phyloP scores from a whole-genome alignment of 1,139 yeast species.

The Yamadazyma diddensiae region DNA sequence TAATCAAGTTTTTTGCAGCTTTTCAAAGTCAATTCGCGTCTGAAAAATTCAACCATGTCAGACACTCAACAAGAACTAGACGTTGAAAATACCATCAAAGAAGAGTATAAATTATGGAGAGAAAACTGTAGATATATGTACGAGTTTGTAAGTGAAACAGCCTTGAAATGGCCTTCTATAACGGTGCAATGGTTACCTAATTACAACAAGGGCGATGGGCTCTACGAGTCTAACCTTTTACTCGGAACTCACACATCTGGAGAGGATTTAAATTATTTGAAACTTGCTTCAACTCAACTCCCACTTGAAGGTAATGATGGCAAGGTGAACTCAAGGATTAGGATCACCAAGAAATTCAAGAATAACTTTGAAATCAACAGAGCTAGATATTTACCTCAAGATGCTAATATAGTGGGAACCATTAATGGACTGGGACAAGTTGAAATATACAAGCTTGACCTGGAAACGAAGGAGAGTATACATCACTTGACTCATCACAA shows the following conservation, averaged over 20 bases:
- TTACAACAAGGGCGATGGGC: constrained; percentile 25
- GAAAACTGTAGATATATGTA: constrained; percentile 78
- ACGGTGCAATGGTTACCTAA: constrained; percentile 76
- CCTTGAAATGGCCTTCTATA: constrained; percentile 76
- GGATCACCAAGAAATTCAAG: constrained; percentile 55
- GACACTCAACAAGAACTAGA: constrained; percentile 12
- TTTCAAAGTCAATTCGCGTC: too few relatives aligned
- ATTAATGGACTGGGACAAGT: constrained; percentile 76
- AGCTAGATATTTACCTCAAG: constrained; percentile 80
- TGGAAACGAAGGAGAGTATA: constrained; percentile 23
- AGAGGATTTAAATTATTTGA: constrained; percentile 70
- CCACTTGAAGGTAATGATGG: constrained; percentile 37
- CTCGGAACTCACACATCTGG: constrained; percentile 90
- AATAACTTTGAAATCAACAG: constrained; percentile 67
- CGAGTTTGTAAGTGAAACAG: constrained; percentile 76
- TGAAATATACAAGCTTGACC: constrained; percentile 53
- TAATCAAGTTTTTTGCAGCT: too few relatives aligned
- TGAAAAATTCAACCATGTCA: constrained; percentile 7
- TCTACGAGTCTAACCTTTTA: constrained; percentile 48
- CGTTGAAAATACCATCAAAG: constrained; percentile 48
- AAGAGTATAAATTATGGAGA: constrained; percentile 77
- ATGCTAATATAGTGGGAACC: constrained; percentile 66
- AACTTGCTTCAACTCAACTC: constrained; percentile 70
- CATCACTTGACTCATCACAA: constrained; percentile 51
- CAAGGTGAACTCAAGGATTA: constrained; percentile 49